Evolutionary conservation across 2,329 filamentous ascomycete species (phyloP).

Genomic region (Diplodia scrobiculata): DNA sequence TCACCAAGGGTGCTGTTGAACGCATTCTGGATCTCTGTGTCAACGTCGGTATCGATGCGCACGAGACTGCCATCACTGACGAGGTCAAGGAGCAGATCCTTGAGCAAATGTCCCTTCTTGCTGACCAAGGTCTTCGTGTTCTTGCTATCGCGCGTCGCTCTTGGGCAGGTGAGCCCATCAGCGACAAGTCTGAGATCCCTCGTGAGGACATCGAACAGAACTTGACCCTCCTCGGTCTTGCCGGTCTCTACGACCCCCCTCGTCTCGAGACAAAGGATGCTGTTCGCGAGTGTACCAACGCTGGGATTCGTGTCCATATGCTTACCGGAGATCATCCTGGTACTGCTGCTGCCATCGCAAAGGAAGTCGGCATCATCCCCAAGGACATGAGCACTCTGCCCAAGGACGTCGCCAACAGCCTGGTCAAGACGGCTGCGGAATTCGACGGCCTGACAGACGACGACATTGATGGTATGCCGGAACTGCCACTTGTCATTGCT

Average conservation of each 20-base stretch:
- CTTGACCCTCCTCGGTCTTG: conserved; percentile 76
- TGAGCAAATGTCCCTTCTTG: conserved; percentile 58
- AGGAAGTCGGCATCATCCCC: conserved; percentile 49
- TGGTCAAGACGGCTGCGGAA: conserved; percentile 31
- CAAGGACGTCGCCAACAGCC: conserved; percentile 25
- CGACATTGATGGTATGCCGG: conserved; percentile 31
- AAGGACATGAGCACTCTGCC: conserved; percentile 21
- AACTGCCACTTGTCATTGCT: conserved; percentile 31
- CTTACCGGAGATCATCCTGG: conserved; percentile 53
- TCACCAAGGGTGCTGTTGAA: conserved; percentile 47
- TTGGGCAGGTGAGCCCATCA: conserved; percentile 38
- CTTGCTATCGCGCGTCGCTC: conserved; percentile 36
- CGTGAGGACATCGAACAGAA: conserved; percentile 67
- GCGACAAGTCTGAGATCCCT: conserved; percentile 38
- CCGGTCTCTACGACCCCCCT: conserved; percentile 84
- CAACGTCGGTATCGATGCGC: conserved; percentile 42
- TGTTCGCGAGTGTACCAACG: conserved; percentile 50
- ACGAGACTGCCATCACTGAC: conserved; percentile 30
- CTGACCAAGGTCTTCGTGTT: conserved; percentile 35
- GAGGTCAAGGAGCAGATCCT: conserved; percentile 57
- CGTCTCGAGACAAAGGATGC: conserved; percentile 72
- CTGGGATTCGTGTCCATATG: conserved; percentile 55
- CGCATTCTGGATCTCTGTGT: conserved; percentile 29
- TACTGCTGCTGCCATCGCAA: conserved; percentile 52
- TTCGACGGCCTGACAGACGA: conserved; percentile 32